Evolutionary conservation across 345 rosid genomes (phyloP).

Genomic region (Hevea brasiliensis): DNA sequence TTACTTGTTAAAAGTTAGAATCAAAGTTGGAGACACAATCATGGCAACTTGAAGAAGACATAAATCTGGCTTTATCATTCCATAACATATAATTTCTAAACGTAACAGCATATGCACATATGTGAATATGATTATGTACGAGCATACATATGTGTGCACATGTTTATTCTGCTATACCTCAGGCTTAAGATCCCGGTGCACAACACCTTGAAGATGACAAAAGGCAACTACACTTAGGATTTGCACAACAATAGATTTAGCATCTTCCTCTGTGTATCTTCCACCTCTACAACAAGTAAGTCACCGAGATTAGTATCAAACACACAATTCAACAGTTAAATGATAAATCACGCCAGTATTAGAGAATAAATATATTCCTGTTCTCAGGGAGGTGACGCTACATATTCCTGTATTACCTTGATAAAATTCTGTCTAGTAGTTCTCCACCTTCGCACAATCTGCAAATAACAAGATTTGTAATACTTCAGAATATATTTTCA

Average conservation of each 20-base stretch:
- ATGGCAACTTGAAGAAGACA: background rate
- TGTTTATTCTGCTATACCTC: slow-evolving; percentile 47
- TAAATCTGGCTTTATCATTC: background rate
- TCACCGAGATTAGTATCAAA: slow-evolving; percentile 3
- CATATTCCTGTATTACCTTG: slow-evolving; percentile 45
- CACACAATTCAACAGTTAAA: background rate
- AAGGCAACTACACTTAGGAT: slow-evolving; percentile 80
- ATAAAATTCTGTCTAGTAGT: slow-evolving; percentile 77
- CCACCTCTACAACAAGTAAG: slow-evolving; percentile 70
- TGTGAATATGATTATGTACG: background rate
- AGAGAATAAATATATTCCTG: background rate
- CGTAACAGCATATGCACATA: no score
- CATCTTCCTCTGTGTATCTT: slow-evolving; percentile 77
- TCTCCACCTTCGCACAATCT: slow-evolving; percentile 99
- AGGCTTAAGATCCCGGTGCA: slow-evolving; percentile 93
- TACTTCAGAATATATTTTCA: slow-evolving; percentile 4
- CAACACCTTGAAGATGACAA: slow-evolving; percentile 96
- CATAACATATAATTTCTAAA: background rate
- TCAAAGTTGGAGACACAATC: background rate
- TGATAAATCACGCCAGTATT: background rate
- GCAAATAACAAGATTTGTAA: slow-evolving; percentile 4
- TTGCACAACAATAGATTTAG: slow-evolving; percentile 66
- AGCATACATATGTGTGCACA: background rate
- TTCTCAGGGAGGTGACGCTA: background rate
- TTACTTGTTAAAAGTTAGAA: slow-evolving; percentile 1